Percentiles rank a stretch among this genome's conserved stretches.
Conservation (phyloP, 2,329 filamentous ascomycete species). For the Boeremia exigua region DNA sequence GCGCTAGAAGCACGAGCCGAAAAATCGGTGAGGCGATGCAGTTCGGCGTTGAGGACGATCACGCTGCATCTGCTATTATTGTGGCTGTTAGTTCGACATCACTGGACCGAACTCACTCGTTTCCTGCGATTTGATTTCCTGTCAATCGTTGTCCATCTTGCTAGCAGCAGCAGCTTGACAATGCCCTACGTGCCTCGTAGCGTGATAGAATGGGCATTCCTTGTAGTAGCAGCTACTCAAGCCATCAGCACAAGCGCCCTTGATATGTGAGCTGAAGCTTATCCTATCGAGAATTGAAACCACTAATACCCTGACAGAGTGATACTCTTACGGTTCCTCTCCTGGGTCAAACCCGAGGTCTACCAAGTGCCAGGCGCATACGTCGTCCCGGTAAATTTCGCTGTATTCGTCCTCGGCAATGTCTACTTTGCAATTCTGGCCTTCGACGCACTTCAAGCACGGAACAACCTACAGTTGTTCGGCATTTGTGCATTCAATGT, state of each 20-base stretch:
- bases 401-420: conserved; percentile 24
- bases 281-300: background rate
- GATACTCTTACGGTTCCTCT: conserved; percentile 23
- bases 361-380: conserved; percentile 28
- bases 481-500: conserved; percentile 28
- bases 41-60: background rate
- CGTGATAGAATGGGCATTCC: conserved; percentile 21
- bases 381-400: conserved; percentile 23
- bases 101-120: background rate
- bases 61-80: background rate
- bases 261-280: conserved; percentile 18
- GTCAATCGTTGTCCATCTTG: background rate
- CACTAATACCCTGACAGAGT: conserved; percentile 5
- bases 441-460: conserved; percentile 32
- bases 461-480: conserved; percentile 34
- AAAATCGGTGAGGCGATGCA: background rate
- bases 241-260: conserved; percentile 17
- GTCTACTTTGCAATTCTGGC: conserved; percentile 29
- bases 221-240: conserved; percentile 22
- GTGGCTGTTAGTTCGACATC: background rate
- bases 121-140: background rate
- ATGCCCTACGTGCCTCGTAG: conserved; percentile 2
- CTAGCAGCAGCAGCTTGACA: too few relatives aligned
- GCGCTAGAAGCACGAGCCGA: conserved; percentile 7
- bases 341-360: conserved; percentile 25